Base-by-base conservation (phyloP, 306 rosid species). In the Cucumis cinereus region DNA sequence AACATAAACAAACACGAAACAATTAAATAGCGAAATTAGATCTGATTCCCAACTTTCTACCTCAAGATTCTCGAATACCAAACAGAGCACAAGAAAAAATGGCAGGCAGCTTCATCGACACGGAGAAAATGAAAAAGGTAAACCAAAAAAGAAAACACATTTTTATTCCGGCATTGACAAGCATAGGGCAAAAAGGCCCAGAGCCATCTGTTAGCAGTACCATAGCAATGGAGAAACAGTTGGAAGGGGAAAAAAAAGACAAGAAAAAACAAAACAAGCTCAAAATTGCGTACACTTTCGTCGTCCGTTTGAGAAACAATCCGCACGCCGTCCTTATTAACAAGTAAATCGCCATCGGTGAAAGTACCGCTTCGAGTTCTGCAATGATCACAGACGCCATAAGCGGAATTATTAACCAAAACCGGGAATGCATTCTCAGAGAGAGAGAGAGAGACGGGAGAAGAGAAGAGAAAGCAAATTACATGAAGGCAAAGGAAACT, bases 331-430 rank as follows among this genome's bases (percentile, higher is more conserved):
- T 92, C 90, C 52, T 86, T 84, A 52, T 92, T 90, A 8, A 94
- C 97, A 58, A 94, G 96, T 74, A 94, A 94, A 89, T 94, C 96
- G 61, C 96, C 99, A 70, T 90, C 93, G 84, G 75, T 89, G 87
- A 94, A 94, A n/a, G 99, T 90, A 17, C 97, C 98, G 75, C 97
- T 86, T 74, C 85, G 84, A 30, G 99, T 94, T 86, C 99, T 94
- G 62, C 36, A 74, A 74, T 23, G 36, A 74, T 80, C 85, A 74
- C 11, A 10, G 77, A 52, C 70, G 14, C 71, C 84, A 85, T 49
- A 77, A 76, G 57, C 85, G 79, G 24, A 81, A 26, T 80, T 30
- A 26, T 80, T 24, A 78, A 38, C 61, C 64, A 15, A 49, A 53
- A 72, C 30, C 38, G 7, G 64, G 0, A 82, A 52, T 45, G 52